Evolutionary conservation across 2,329 filamentous ascomycete genomes (phyloP).

Genomic region (Neopestalotiopsis sp.): DNA sequence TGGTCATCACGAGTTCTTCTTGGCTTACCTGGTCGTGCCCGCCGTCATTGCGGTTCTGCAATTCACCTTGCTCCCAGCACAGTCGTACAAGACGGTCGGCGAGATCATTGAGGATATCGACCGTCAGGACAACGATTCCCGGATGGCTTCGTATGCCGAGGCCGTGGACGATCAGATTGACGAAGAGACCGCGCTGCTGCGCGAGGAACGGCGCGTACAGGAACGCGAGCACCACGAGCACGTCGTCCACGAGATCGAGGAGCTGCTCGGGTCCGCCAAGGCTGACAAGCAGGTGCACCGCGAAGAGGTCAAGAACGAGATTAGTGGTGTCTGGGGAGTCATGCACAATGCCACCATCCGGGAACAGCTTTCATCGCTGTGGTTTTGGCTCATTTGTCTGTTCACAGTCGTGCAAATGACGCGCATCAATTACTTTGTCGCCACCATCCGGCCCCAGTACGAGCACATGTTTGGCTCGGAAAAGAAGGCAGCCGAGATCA

Average conservation of each 20-base stretch:
- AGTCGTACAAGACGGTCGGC: constrained; percentile 84
- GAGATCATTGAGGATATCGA: constrained; percentile 81
- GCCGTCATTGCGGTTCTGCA: constrained; percentile 69
- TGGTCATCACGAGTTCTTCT: constrained; percentile 72
- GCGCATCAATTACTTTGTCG: constrained; percentile 91
- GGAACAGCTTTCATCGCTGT: constrained; percentile 78
- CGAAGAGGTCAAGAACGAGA: constrained; percentile 73
- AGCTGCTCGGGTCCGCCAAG: constrained; percentile 69
- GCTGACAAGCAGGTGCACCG: constrained; percentile 67
- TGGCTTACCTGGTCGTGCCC: constrained; percentile 74
- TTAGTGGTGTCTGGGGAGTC: constrained; percentile 84
- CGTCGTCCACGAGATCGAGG: constrained; percentile 73
- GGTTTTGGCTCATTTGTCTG: constrained; percentile 83
- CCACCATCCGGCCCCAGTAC: constrained; percentile 84
- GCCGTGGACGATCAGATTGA: constrained; percentile 61
- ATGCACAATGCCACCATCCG: constrained; percentile 75
- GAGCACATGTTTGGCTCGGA: constrained; percentile 71
- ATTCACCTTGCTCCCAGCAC: constrained; percentile 72
- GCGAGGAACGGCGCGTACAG: constrained; percentile 63
- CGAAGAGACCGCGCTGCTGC: constrained; percentile 60
- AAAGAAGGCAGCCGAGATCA: constrained; percentile 69
- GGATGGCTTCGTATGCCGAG: constrained; percentile 35
- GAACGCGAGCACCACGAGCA: constrained; percentile 65
- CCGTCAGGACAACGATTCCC: constrained; percentile 44
- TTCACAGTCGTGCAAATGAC: constrained; percentile 82